Conservation (phyloP, 768 basidiomycete species). For the Piloderma croceum region DNA sequence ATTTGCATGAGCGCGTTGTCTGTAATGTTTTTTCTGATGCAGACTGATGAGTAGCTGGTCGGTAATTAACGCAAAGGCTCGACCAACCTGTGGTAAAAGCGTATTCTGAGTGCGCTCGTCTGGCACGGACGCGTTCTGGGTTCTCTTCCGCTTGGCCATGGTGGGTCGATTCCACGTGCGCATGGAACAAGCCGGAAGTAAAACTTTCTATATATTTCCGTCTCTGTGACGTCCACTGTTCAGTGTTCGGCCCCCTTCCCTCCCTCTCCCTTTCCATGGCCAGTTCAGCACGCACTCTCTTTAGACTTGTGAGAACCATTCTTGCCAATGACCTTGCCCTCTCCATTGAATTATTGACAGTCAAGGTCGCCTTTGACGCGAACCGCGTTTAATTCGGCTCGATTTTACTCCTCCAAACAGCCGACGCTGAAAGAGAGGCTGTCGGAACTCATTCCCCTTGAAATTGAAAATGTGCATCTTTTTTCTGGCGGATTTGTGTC, state of each 20-base stretch:
- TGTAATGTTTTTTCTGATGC: slow-evolving; percentile 72
- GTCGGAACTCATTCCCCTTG: slow-evolving; percentile 86
- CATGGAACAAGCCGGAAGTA: too few species aligned
- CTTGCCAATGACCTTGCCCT: slow-evolving; percentile 4
- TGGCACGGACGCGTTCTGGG: slow-evolving; percentile 11
- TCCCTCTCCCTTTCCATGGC: slow-evolving; percentile 33
- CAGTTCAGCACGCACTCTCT: slow-evolving; percentile 31
- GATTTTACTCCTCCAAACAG: slow-evolving; percentile 65
- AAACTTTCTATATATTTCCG: too few species aligned
- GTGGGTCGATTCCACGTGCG: too few species aligned
- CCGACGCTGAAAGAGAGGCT: slow-evolving; percentile 87
- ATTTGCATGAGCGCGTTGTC: slow-evolving; percentile 80
- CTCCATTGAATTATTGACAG: too few species aligned
- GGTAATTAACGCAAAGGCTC: background rate
- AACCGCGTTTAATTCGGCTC: slow-evolving; percentile 39
- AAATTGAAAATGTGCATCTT: slow-evolving; percentile 61
- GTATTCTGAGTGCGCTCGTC: slow-evolving; percentile 2
- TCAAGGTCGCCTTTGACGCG: slow-evolving; percentile 47
- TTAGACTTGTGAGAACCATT: slow-evolving; percentile 30
- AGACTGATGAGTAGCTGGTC: background rate
- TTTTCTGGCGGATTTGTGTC: background rate
- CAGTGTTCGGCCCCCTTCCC: background rate
- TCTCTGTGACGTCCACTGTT: background rate
- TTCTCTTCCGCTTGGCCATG: slow-evolving; percentile 34
- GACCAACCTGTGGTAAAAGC: slow-evolving; percentile 47